phyloP scores from a whole-genome alignment of 176 grass and related monocot species.

The Pontederia paniculata region DNA sequence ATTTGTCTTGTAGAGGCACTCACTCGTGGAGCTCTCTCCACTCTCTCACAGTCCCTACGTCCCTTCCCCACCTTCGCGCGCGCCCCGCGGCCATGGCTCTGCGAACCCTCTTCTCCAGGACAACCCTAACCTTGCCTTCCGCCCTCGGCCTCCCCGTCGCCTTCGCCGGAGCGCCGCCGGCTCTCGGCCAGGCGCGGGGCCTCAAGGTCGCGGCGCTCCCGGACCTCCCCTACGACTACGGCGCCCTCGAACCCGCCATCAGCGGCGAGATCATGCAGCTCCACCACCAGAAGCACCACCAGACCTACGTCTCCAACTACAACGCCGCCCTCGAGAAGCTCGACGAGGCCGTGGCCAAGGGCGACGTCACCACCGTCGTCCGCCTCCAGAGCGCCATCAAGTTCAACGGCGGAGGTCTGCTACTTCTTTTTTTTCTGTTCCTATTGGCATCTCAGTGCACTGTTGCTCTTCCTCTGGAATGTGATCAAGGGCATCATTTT shows the following conservation, averaged over 20 bases:
- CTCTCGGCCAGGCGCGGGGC: conserved; percentile 17
- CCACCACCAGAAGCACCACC: conserved; percentile 95
- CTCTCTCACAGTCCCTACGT: no score
- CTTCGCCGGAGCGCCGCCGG: conserved; percentile 6
- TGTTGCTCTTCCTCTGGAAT: not conserved
- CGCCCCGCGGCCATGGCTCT: conserved; percentile 51
- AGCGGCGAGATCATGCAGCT: conserved; percentile 82
- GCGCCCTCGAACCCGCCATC: conserved; percentile 69
- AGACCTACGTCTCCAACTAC: conserved; percentile 90
- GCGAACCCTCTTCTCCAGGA: conserved; percentile 35
- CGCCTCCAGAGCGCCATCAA: conserved; percentile 85
- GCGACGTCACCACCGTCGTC: conserved; percentile 40
- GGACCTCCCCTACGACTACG: conserved; percentile 79
- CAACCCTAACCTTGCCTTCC: conserved; percentile 29
- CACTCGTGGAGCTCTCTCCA: no score
- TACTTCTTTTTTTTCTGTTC: not conserved
- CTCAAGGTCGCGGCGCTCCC: conserved; percentile 49
- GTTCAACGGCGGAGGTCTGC: conserved; percentile 85
- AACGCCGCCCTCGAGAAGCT: conserved; percentile 96
- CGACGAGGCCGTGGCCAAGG: conserved; percentile 52
- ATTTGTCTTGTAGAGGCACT: no score
- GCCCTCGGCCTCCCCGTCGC: not conserved
- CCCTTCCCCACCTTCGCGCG: no score
- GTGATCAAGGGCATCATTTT: not conserved
- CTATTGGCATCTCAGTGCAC: not conserved